Percentiles rank a stretch among this genome's conserved stretches.
These are phyloP conservation scores for Asterophora lycoperdoides DNA, from an alignment of 768 basidiomycete genomes.

Conservation along the genomic window DNA sequence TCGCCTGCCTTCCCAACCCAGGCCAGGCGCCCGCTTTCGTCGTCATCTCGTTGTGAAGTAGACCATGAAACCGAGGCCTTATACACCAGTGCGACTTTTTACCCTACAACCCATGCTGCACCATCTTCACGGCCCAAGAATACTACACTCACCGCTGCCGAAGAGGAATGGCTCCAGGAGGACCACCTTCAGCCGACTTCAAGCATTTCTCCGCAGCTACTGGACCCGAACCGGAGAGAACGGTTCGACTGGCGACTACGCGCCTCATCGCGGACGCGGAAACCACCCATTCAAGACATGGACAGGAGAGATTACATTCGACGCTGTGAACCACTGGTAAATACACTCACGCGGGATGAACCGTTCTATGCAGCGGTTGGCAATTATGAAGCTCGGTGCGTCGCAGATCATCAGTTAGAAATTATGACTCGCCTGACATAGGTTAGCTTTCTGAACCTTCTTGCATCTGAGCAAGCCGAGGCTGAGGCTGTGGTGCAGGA, in stretches of 20 bases:
- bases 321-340: slow-evolving; percentile 36
- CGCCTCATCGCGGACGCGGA: slow-evolving; percentile 40
- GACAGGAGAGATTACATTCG: slow-evolving; percentile 21
- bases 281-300: slow-evolving; percentile 8
- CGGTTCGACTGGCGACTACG: slow-evolving; percentile 64
- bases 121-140: not conserved
- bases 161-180: slow-evolving; percentile 37
- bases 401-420: slow-evolving; percentile 10
- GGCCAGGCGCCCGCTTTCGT: slow-evolving; percentile 7
- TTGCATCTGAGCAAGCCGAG: slow-evolving; percentile 62
- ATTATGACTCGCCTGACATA: not conserved
- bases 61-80: slow-evolving; percentile 13
- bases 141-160: slow-evolving; percentile 24
- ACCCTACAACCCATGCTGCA: slow-evolving; percentile 1
- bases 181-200: slow-evolving; percentile 10
- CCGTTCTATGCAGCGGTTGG: slow-evolving; percentile 47
- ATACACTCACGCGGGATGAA: slow-evolving; percentile 31
- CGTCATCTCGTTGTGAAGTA: not conserved
- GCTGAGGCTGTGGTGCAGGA: slow-evolving; percentile 55
- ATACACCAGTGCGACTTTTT: slow-evolving; percentile 7
- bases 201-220: slow-evolving; percentile 4
- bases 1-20: slow-evolving; percentile 14
- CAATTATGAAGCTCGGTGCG: slow-evolving; percentile 51
- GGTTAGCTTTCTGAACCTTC: slow-evolving; percentile 40
- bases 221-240: slow-evolving; percentile 11